A percentile compares a stretch with the other conserved stretches of the same genome.
phyloP scores from a whole-genome alignment of 2,329 filamentous ascomycete genomes.

The Corniculantispora saksenae region DNA sequence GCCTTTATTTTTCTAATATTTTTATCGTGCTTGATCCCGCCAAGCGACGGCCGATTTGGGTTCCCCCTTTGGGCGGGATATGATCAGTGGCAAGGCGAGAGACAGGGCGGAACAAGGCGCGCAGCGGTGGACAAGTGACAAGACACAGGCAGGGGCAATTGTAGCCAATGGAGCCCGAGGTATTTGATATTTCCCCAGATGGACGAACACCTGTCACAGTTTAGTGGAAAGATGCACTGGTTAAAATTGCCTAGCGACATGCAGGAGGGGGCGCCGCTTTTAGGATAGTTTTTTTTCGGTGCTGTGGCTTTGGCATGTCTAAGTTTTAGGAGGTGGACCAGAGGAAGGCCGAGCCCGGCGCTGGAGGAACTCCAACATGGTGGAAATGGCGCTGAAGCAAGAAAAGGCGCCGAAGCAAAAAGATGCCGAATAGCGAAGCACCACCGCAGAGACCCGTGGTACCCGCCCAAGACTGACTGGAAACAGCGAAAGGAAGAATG shows the following conservation, averaged over 20 bases:
- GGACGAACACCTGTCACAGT: neutral
- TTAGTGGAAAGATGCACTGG: neutral
- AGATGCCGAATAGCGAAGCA: conserved; percentile 7
- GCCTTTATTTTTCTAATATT: too few species aligned
- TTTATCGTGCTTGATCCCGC: too few species aligned
- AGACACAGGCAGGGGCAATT: neutral
- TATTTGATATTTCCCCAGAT: conserved; percentile 22
- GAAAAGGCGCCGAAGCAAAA: neutral
- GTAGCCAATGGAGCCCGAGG: conserved; percentile 20
- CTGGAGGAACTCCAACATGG: too few species aligned
- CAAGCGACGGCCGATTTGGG: too few species aligned
- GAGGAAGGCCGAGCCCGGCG: conserved; percentile 4
- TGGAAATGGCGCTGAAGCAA: too few species aligned
- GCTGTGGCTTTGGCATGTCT: neutral
- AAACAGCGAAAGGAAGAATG: neutral
- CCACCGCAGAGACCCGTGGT: conserved; percentile 1
- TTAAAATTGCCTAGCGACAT: neutral
- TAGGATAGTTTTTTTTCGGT: neutral
- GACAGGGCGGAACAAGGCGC: too few species aligned
- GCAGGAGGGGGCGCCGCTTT: neutral
- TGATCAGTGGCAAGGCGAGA: too few species aligned
- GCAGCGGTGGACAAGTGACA: too few species aligned
- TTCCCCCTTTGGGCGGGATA: too few species aligned
- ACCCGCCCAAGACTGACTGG: too few species aligned
- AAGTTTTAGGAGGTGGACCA: neutral